Conservation (phyloP, 768 basidiomycete genomes). For the Daedaleopsis sinensis region DNA sequence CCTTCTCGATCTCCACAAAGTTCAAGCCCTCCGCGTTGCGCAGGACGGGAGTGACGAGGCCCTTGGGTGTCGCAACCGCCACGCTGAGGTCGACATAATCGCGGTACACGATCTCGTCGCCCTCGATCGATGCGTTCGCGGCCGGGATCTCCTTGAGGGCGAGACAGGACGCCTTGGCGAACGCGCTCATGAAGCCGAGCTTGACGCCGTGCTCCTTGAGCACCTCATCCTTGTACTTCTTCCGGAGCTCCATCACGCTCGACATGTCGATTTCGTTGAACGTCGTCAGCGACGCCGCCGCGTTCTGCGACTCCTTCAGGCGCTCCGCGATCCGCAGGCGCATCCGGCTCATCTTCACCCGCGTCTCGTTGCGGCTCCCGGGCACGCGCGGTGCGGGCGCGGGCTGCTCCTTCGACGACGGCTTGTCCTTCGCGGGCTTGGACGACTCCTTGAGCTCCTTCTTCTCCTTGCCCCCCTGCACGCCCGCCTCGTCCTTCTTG, state of each 20-base stretch:
- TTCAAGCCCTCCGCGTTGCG: slow-evolving; percentile 87
- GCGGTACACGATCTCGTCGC: slow-evolving; percentile 89
- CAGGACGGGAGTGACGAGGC: slow-evolving; percentile 94
- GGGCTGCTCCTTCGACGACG: slow-evolving; percentile 29
- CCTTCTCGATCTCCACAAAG: slow-evolving; percentile 91
- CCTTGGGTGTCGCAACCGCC: slow-evolving; percentile 97
- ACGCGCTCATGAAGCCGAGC: slow-evolving; percentile 98
- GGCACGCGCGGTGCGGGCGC: slow-evolving; percentile 40
- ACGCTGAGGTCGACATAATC: slow-evolving; percentile 95
- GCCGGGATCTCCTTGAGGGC: slow-evolving; percentile 91
- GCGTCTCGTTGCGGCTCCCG: slow-evolving; percentile 80
- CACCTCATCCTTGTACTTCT: slow-evolving; percentile 90
- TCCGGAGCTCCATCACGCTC: slow-evolving; percentile 88
- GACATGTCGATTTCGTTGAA: slow-evolving; percentile 99
- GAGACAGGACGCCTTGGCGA: slow-evolving; percentile 83
- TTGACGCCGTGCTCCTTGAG: slow-evolving; percentile 94
- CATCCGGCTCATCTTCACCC: slow-evolving; percentile 99
- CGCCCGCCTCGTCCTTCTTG: slow-evolving; percentile 30
- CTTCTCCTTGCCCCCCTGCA: slow-evolving; percentile 37
- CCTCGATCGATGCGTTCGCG: slow-evolving; percentile 94
- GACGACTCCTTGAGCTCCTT: slow-evolving; percentile 39
- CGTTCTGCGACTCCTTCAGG: slow-evolving; percentile 96
- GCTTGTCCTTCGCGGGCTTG: slow-evolving; percentile 29
- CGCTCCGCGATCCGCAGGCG: slow-evolving; percentile 95
- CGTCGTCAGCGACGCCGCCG: slow-evolving; percentile 94